phyloP scores from a whole-genome alignment of 2,329 filamentous ascomycete species.

The Apiospora aurea region DNA sequence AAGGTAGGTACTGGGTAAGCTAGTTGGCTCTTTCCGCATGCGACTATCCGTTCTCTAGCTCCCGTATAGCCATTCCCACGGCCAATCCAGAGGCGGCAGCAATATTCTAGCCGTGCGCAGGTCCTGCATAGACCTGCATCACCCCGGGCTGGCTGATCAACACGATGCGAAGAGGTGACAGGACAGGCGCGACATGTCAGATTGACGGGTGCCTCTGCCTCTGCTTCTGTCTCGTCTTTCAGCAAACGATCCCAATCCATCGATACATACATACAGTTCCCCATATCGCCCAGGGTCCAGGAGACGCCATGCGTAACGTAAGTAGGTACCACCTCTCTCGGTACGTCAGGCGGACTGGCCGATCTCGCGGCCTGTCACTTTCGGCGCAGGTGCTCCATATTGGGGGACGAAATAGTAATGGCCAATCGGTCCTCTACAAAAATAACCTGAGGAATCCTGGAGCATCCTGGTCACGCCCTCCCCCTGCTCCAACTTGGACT shows the following conservation, averaged over 20 bases:
- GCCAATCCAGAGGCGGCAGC: not conserved
- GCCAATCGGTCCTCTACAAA: conserved; percentile 19
- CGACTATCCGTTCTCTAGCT: conserved; percentile 24
- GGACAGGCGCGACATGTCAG: conserved; percentile 9
- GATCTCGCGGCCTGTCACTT: not conserved
- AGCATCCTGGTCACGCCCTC: not conserved
- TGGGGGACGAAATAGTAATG: conserved; percentile 19
- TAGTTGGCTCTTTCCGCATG: conserved; percentile 19
- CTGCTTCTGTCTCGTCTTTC: not conserved
- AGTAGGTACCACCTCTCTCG: not conserved
- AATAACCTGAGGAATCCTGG: conserved; percentile 14
- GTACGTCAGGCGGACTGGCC: not conserved
- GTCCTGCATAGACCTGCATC: conserved; percentile 17
- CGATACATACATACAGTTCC: not conserved
- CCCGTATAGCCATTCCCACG: conserved; percentile 7
- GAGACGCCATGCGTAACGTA: conserved; percentile 5
- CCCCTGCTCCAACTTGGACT: conserved; percentile 17
- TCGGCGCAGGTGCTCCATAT: conserved; percentile 15
- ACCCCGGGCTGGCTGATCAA: conserved; percentile 3
- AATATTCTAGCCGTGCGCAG: conserved; percentile 5
- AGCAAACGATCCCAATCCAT: not conserved
- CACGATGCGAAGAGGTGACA: conserved; percentile 2
- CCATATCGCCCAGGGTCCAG: not conserved
- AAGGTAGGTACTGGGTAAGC: conserved; percentile 6
- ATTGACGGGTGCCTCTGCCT: conserved; percentile 13